Percentiles rank a stretch among this genome's conserved stretches.
These are phyloP conservation scores for Hyaloscypha bicolor DNA, from an alignment of 495 filamentous ascomycete genomes.

Conservation along the genomic window DNA sequence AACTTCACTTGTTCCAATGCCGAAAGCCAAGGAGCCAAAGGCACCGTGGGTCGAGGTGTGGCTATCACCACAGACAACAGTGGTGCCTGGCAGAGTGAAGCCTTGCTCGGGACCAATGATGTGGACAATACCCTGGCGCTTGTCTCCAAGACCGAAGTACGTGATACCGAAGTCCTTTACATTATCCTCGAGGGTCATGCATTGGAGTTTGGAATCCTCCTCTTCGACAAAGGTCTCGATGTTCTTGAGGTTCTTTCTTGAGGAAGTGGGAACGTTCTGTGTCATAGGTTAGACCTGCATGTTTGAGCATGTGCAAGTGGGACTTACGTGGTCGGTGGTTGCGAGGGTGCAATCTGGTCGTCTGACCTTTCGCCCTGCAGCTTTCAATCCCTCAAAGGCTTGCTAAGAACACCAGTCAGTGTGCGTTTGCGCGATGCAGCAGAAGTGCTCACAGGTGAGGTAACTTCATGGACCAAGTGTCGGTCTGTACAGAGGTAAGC, in stretches of 20 bases:
- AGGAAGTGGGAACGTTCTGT: constrained; percentile 89
- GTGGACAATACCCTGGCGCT: constrained; percentile 97
- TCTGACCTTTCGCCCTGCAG: constrained; percentile 82
- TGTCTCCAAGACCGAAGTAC: constrained; percentile 96
- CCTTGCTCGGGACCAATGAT: constrained; percentile 99
- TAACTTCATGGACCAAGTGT: constrained; percentile 97
- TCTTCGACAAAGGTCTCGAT: constrained; percentile 88
- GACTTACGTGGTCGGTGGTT: constrained; percentile 92
- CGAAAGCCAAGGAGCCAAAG: constrained; percentile 93
- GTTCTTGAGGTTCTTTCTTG: constrained; percentile 86
- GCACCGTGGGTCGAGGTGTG: constrained; percentile 98
- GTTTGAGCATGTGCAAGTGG: background rate
- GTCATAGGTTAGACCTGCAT: constrained; percentile 4
- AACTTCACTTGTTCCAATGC: constrained; percentile 97
- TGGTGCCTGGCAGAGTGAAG: constrained; percentile 96
- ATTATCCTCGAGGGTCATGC: constrained; percentile 93
- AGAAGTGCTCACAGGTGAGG: constrained; percentile 69
- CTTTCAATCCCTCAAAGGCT: constrained; percentile 94
- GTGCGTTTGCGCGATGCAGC: constrained; percentile 9
- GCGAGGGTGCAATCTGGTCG: constrained; percentile 95
- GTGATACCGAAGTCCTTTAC: constrained; percentile 96
- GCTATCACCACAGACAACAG: constrained; percentile 95
- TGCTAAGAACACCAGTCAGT: constrained; percentile 53
- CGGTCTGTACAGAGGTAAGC: constrained; percentile 57
- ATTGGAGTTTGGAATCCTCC: constrained; percentile 90